phyloP scores from a whole-genome alignment of 306 rosid genomes.

The Geum urbanum region DNA sequence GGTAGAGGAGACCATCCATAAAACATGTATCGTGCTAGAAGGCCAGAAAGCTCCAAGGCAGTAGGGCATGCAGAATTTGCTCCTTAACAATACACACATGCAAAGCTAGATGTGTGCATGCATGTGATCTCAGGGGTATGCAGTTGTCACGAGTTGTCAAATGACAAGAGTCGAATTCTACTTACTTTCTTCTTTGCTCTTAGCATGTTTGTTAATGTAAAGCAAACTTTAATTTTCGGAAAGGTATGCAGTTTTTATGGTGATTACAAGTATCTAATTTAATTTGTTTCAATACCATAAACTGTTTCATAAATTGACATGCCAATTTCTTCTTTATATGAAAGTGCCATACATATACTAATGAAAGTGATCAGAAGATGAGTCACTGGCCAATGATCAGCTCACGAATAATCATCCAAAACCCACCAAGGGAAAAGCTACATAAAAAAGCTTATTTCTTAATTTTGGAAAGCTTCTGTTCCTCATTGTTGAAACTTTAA shows the following conservation, averaged over 20 bases:
- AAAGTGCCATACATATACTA: background rate
- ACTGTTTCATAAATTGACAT: background rate
- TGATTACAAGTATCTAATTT: background rate
- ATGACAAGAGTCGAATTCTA: background rate
- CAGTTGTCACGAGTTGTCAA: too few relatives aligned
- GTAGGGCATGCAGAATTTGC: constrained; percentile 8
- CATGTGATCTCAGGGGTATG: constrained; percentile 4
- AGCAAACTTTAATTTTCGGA: background rate
- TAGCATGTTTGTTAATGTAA: background rate
- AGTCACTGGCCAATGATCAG: background rate
- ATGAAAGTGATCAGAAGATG: background rate
- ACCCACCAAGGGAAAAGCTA: background rate
- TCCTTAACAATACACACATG: background rate
- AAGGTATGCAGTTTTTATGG: background rate
- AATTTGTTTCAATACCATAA: background rate
- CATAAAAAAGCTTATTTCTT: background rate
- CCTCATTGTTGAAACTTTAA: background rate
- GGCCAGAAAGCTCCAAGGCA: constrained; percentile 13
- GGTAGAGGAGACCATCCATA: background rate
- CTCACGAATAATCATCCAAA: background rate
- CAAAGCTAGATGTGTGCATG: background rate
- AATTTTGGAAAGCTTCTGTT: background rate
- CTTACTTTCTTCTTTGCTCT: background rate
- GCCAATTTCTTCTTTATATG: background rate
- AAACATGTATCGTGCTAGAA: constrained; percentile 9